Evolutionary conservation across 768 basidiomycete genomes (phyloP), one percentile per base, ranked within the genome.

Genomic region (Termitomyces sp.): DNA sequence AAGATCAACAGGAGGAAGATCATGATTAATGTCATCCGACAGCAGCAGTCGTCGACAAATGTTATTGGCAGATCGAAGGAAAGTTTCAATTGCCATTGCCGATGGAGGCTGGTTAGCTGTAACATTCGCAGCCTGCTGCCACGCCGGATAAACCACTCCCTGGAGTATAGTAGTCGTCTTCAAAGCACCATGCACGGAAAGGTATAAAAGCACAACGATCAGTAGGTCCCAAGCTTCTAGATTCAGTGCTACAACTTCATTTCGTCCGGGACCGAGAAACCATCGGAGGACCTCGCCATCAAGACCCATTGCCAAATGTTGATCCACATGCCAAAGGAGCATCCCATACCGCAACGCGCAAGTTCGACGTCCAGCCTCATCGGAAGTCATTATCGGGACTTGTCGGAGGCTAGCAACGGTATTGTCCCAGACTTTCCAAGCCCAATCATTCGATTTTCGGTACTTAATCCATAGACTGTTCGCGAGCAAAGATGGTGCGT

Each of bases 401-500:
- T 88, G 86, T 43, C 85, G 87, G 44, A 93, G 74, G 52, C 85
- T 86, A 6, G 87, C 83, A 44, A 93, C 77, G 1, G 86, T 83
- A 63, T 89, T 92, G 66, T 92, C 89, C 90, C 90, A 92, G 20
- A 88, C 87, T 63, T 86, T 87, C 83, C 84, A 87, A 2, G 81
- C 89, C 89, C 90, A 92, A 63, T 90, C 82, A 14, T 70, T 64
- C 0, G 88, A 82, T 16, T 81, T 82, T 43, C 87, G 83, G 63
- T 92, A 92, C 66, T 89, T 88, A 69, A 89, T 88, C 91, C 91
- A 93, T 14, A 93, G 74, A 46, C 80, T 80, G 62, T 87, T 88
- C 0, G 90, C 90, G 22, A 93, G 81, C 47, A 80, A 78, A 0
- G 85, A 84, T 2, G 88, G 80, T 5, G 85, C 88, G 57, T 86